Percentiles rank a stretch among this genome's conserved stretches.
These are phyloP conservation scores for Rutidosis leptorrhynchoides DNA, from an alignment of 129 eudicot genomes.

Conservation along the genomic window DNA sequence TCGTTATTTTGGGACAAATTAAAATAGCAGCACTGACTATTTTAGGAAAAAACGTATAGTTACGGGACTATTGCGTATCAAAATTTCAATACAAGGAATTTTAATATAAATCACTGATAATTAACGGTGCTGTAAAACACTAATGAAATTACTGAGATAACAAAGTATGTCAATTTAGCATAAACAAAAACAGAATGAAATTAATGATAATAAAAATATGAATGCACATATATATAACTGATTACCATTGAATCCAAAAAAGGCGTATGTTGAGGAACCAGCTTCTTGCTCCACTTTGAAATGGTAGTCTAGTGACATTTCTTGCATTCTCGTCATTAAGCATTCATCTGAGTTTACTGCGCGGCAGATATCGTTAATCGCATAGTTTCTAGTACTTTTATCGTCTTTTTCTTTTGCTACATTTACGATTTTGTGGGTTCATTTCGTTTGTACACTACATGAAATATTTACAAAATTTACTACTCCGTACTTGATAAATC, in stretches of 20 bases:
- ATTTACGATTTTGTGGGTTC: background rate
- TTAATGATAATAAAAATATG: background rate
- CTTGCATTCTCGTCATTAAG: conserved; percentile 94
- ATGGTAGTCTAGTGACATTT: conserved; percentile 85
- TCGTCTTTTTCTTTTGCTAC: background rate
- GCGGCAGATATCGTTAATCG: background rate
- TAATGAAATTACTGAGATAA: background rate
- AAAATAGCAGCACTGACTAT: no score
- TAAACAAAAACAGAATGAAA: background rate
- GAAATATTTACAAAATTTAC: no score
- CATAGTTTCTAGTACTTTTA: background rate
- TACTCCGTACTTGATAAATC: background rate
- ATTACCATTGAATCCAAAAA: conserved; percentile 81
- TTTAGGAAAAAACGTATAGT: background rate
- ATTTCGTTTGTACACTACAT: no score
- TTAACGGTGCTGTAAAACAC: background rate
- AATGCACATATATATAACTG: background rate
- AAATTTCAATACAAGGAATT: background rate
- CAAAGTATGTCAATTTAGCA: background rate
- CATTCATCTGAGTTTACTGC: conserved; percentile 82
- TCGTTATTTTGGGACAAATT: background rate
- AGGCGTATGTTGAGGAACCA: conserved; percentile 68
- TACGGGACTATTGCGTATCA: background rate
- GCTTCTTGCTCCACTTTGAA: conserved; percentile 90
- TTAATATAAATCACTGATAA: background rate